phyloP scores from a whole-genome alignment of 148 eudicot species.

The Pouteria glomerata region DNA sequence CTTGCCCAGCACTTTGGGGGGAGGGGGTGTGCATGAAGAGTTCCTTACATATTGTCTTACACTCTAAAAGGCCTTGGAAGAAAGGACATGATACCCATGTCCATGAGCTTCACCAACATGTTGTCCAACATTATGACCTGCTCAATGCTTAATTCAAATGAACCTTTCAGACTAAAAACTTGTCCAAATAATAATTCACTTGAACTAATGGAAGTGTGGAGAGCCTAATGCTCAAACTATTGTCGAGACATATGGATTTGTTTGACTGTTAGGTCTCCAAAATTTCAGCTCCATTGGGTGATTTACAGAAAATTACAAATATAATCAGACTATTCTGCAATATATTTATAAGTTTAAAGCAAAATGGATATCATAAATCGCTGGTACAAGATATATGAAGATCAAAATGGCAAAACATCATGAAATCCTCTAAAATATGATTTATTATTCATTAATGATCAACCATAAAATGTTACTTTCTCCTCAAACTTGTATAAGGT shows the following conservation, averaged over 20 bases:
- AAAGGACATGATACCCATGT: not conserved
- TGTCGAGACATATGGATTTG: not conserved
- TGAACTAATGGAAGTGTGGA: not conserved
- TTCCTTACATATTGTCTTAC: not conserved
- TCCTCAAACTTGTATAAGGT: slow-evolving; percentile 5
- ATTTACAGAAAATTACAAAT: not conserved
- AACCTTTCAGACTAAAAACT: not conserved
- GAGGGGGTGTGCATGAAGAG: too few relatives aligned
- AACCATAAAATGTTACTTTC: not conserved
- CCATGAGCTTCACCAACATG: not conserved
- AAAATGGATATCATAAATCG: not conserved
- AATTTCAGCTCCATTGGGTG: too few relatives aligned
- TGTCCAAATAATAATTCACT: not conserved
- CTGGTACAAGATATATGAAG: not conserved
- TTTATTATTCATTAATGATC: not conserved
- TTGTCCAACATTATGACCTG: not conserved
- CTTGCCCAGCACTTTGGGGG: too few relatives aligned
- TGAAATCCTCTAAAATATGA: not conserved
- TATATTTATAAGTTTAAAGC: not conserved
- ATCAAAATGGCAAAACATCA: not conserved
- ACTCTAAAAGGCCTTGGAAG: not conserved
- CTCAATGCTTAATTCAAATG: not conserved
- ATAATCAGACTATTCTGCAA: not conserved
- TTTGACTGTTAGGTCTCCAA: too few relatives aligned
- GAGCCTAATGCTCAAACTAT: not conserved